These are phyloP conservation scores for Panicum virgatum DNA, from an alignment of 202 grass and related monocot species.

Conservation along the genomic window DNA sequence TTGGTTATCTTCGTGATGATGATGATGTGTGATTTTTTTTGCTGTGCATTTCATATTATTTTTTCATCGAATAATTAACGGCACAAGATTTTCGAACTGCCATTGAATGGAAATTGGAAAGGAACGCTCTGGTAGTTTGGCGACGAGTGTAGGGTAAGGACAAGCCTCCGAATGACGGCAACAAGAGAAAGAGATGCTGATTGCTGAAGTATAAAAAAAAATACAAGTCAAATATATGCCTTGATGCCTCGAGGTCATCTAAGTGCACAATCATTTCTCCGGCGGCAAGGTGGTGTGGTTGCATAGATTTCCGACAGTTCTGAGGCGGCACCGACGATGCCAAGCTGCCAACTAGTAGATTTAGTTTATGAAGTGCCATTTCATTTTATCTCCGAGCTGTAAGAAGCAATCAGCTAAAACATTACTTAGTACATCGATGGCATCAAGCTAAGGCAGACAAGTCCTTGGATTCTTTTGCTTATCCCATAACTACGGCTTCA, in stretches of 20 bases:
- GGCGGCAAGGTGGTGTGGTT: background rate
- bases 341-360: no score
- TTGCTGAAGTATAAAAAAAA: background rate
- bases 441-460: background rate
- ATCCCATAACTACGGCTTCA: background rate
- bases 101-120: background rate
- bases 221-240: conserved; percentile 2
- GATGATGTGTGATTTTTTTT: conserved; percentile 33
- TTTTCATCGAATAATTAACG: conserved; percentile 44
- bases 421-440: background rate
- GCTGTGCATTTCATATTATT: conserved; percentile 23
- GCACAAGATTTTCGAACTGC: background rate
- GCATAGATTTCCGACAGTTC: conserved; percentile 34
- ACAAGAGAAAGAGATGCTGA: background rate
- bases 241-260: conserved; percentile 17
- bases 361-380: no score
- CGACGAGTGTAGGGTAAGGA: background rate
- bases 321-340: conserved; percentile 19
- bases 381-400: background rate
- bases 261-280: conserved; percentile 11
- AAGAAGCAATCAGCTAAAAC: background rate
- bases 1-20: conserved; percentile 14
- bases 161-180: background rate
- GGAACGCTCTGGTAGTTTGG: background rate
- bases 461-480: background rate